Evolutionary conservation across 345 rosid species (phyloP).

Genomic region (Citrus reticulata): DNA sequence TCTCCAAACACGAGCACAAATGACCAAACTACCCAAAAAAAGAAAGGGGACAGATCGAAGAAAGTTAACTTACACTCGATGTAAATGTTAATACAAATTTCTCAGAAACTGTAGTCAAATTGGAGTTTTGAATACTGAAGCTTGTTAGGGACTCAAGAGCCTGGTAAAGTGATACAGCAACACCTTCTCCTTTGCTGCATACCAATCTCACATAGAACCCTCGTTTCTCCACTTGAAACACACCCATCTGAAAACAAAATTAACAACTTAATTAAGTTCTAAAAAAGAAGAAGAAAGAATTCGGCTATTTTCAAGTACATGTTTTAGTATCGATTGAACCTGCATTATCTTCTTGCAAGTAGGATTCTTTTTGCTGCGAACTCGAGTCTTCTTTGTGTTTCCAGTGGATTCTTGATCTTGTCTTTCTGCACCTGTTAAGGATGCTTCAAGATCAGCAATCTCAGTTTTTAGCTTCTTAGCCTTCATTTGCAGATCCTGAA

Average conservation of each 20-base stretch:
- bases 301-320: neutral
- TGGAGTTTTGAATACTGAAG: conserved; percentile 67
- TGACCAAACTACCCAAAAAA: neutral
- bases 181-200: conserved; percentile 56
- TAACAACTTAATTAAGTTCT: neutral
- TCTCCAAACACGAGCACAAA: neutral
- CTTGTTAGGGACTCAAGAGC: conserved; percentile 69
- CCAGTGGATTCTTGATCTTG: conserved; percentile 19
- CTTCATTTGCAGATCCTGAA: conserved; percentile 68
- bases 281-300: neutral
- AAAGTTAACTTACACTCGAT: conserved; percentile 40
- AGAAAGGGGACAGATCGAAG: neutral
- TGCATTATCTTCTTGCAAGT: conserved; percentile 44
- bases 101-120: conserved; percentile 50
- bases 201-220: conserved; percentile 60
- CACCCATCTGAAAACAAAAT: conserved; percentile 44
- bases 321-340: conserved; percentile 26
- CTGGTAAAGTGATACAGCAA: conserved; percentile 60
- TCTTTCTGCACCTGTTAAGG: conserved; percentile 28
- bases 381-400: conserved; percentile 21
- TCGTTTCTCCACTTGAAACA: conserved; percentile 72
- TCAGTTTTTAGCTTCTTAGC: conserved; percentile 68
- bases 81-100: conserved; percentile 55
- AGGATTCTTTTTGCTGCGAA: conserved; percentile 18
- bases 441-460: conserved; percentile 59